Percentiles rank a stretch among this genome's conserved stretches.
Conservation (phyloP, 768 basidiomycete species). For the Pulveroboletus sp. region DNA sequence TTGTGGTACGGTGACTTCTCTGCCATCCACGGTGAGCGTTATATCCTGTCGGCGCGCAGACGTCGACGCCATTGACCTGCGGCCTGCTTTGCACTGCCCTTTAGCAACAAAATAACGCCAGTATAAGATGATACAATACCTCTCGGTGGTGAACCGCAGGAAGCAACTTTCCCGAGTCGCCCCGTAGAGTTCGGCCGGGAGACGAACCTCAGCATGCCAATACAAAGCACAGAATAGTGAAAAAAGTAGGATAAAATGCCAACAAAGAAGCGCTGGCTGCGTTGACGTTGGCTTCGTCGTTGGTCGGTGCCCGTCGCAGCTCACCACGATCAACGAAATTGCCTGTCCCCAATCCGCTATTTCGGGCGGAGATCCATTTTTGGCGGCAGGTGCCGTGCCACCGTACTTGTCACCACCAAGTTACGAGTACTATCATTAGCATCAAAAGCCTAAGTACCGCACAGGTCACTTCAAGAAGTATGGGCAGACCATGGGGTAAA, state of each 20-base stretch:
- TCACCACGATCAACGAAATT: constrained; percentile 35
- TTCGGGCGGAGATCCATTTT: constrained; percentile 24
- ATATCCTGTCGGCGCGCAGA: constrained; percentile 72
- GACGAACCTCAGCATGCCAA: constrained; percentile 66
- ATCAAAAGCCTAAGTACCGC: too few relatives aligned
- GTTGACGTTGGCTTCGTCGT: constrained; percentile 13
- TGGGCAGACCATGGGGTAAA: too few relatives aligned
- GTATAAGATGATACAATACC: constrained; percentile 20
- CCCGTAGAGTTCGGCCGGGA: constrained; percentile 66
- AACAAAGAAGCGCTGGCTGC: constrained; percentile 12
- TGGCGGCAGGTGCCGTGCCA: constrained; percentile 9
- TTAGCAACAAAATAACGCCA: constrained; percentile 1
- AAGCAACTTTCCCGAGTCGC: constrained; percentile 63
- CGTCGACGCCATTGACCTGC: constrained; percentile 63
- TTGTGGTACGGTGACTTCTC: constrained; percentile 95
- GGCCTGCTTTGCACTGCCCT: constrained; percentile 37
- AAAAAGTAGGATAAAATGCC: constrained; percentile 21
- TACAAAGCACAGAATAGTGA: constrained; percentile 13
- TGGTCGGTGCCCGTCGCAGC: constrained; percentile 40
- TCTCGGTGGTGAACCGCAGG: constrained; percentile 36
- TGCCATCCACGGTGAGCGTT: constrained; percentile 93
- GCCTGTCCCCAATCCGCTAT: not conserved
- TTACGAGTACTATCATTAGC: too few relatives aligned
- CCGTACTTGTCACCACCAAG: too few relatives aligned
- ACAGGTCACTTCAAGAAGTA: too few relatives aligned